Base-by-base conservation (phyloP, 2,329 filamentous ascomycete species). In the Ophiostoma sp. region DNA sequence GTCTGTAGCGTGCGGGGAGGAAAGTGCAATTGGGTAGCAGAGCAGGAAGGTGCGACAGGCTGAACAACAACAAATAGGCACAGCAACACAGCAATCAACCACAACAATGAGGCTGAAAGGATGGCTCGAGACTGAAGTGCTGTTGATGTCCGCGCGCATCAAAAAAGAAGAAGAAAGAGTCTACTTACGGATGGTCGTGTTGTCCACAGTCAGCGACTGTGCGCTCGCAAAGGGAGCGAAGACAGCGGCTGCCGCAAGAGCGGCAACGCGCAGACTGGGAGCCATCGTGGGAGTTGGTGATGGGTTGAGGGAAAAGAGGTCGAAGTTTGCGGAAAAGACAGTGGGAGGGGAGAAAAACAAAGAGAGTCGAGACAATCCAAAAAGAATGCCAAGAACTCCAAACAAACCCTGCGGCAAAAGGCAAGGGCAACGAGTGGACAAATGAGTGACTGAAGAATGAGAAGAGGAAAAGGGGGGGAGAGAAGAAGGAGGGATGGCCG, bases 181-280 rank as follows among this genome's bases (percentile, higher is more conserved):
- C 8, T 17, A 72, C 73, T 52, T 63, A 75, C 75, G 39, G 36
- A 75, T 69, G 68, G 70, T 50, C 15, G 52, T 42, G 72, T 74
- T 70, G 68, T 74, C 59, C 22, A 75, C 73, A 7, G 74, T 73
- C 59, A 75, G 42, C 2, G 70, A 63, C 70, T 75, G 75, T 9
- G 72, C 75, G 33, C 61, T 71, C 5, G 55, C 70, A 33, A 75
- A 63, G 33, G 75, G 75, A 28, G 72, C 70, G 25, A 75, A 55
- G 61, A 74, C 39, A 0, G 74, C 74, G 1, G 73, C 72, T 3
- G 72, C 75, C 66, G 66, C 42, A 15, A 72, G 6, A 22, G 55
- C 72, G 12, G 66, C 70, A 31, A 55, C 61, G 22, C 64, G 45
- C 33, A 75, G 36, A 61, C 66, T 55, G 59, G 50, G n/a, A 22